phyloP scores from a whole-genome alignment of 208 protist genomes.

The Acanthamoeba healyi region DNA sequence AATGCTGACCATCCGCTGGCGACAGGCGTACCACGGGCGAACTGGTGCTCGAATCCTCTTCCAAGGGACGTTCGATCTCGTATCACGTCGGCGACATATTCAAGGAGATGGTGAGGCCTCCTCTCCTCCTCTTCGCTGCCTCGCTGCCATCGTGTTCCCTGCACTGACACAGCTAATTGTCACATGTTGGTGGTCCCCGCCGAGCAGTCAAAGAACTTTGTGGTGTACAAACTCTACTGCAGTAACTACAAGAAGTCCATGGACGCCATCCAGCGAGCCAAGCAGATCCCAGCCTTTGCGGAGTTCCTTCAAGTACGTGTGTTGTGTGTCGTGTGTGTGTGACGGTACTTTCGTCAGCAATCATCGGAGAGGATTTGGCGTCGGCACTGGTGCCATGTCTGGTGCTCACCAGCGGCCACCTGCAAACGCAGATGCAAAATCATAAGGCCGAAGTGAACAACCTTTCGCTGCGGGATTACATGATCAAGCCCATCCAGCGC shows the following conservation, averaged over 20 bases:
- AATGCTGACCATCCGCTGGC: too few species aligned
- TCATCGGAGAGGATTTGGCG: too few species aligned
- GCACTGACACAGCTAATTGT: not conserved
- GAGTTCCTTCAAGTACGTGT: conserved; percentile 53
- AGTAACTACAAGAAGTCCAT: conserved; percentile 65
- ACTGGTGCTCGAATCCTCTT: conserved; percentile 35
- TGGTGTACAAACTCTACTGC: conserved; percentile 74
- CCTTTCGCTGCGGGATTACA: not conserved
- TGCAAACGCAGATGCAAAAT: not conserved
- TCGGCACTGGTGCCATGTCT: too few species aligned
- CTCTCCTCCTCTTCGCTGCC: not conserved
- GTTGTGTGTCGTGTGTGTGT: not conserved
- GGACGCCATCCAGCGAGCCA: conserved; percentile 9
- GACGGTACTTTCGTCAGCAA: too few species aligned
- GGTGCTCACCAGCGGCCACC: too few species aligned
- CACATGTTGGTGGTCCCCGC: not conserved
- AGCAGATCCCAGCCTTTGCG: conserved; percentile 26
- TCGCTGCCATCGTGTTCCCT: too few species aligned
- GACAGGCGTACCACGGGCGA: conserved; percentile 1
- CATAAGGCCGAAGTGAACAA: conserved; percentile 6
- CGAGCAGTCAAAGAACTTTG: conserved; percentile 50
- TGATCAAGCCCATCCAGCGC: conserved; percentile 70
- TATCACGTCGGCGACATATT: conserved; percentile 64
- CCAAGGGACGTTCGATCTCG: conserved; percentile 44
- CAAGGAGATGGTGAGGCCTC: conserved; percentile 10